Evolutionary conservation across 1,284 basidiomycete genomes (phyloP).

Genomic region (Austroboletus novae-zelandiae): DNA sequence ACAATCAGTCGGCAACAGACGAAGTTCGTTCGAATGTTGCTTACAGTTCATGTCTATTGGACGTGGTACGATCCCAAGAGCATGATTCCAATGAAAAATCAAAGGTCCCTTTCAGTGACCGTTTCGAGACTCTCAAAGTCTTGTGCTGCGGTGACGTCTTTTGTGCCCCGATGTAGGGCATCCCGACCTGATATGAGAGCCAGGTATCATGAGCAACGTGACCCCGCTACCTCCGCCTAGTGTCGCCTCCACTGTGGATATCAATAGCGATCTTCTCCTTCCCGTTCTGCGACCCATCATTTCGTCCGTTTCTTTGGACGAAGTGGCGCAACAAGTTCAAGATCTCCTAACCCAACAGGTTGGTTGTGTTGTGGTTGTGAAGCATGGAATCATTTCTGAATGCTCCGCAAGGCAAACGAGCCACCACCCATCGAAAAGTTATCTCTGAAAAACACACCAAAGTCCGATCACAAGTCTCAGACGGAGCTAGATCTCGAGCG

Average conservation of each 20-base stretch:
- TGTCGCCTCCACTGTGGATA: constrained; percentile 59
- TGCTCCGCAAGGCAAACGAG: constrained; percentile 39
- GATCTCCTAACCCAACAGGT: constrained; percentile 58
- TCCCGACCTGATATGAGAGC: neutral
- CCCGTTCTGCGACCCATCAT: constrained; percentile 73
- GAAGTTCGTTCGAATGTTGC: constrained; percentile 60
- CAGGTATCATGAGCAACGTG: constrained; percentile 77
- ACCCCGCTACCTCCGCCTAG: constrained; percentile 68
- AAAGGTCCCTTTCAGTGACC: constrained; percentile 46
- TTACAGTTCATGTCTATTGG: constrained; percentile 70
- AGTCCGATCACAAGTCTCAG: constrained; percentile 69
- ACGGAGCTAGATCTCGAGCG: constrained; percentile 69
- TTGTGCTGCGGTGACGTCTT: constrained; percentile 63
- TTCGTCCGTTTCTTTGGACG: constrained; percentile 57
- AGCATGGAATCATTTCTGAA: constrained; percentile 2
- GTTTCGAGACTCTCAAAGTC: constrained; percentile 57
- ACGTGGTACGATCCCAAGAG: constrained; percentile 52
- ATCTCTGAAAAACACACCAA: constrained; percentile 59
- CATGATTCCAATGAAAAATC: constrained; percentile 41
- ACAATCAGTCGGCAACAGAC: constrained; percentile 69
- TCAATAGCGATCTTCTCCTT: constrained; percentile 70
- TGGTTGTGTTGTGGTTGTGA: constrained; percentile 13
- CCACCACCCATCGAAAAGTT: constrained; percentile 52
- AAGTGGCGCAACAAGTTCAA: constrained; percentile 51
- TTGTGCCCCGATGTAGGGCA: neutral